Base-by-base conservation (phyloP, 169 alveolate species). In the Plasmodium yoelii region DNA sequence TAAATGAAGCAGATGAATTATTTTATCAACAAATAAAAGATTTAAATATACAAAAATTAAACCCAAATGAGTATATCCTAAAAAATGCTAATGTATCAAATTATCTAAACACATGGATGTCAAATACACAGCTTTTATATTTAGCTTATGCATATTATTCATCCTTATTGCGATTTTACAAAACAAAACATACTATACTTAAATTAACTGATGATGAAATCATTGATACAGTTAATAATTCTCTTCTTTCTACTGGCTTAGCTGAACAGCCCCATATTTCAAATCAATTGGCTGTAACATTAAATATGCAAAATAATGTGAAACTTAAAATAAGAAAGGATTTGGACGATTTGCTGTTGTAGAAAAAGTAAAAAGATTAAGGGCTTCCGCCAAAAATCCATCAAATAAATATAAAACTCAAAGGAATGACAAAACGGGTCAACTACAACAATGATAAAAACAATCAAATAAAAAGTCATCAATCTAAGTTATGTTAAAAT, bases 1-100 rank as follows among this genome's bases (percentile, higher is more conserved):
- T 94, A 9, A 53, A 89, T 49, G 95, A 92, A 72, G 89, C 91
- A 12, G 96, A 94, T 86, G 70, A 86, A 55, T 59, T 86, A 26
- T 86, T 86, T 72, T 86, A 63, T 69, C 64, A 86, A 53, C 87
- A 86, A 69, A 70, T 86, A 18, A 86, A 86, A 86, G 91, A 86
- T 86, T 42, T 86, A 71, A 68, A 68, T 70, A 86, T 86, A 46
- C 46, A 86, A 39, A 63, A 69, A 53, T 46, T 86, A 70, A 68
- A 86, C 60, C 22, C 91, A 69, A 34, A 69, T 69, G 74, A 86
- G 24, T 86, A 86, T 61, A 60, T 60, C 24, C 44, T 86, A 69
- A 86, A 69, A 86, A 86, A 86, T 86, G 55, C 86, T n/a, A 86
- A 86, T 46, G 42, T 86, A 0, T 86, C 91, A 8, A 68, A 70